phyloP scores from a whole-genome alignment of 2,329 filamentous ascomycete genomes.

The Aspergillus unguis region DNA sequence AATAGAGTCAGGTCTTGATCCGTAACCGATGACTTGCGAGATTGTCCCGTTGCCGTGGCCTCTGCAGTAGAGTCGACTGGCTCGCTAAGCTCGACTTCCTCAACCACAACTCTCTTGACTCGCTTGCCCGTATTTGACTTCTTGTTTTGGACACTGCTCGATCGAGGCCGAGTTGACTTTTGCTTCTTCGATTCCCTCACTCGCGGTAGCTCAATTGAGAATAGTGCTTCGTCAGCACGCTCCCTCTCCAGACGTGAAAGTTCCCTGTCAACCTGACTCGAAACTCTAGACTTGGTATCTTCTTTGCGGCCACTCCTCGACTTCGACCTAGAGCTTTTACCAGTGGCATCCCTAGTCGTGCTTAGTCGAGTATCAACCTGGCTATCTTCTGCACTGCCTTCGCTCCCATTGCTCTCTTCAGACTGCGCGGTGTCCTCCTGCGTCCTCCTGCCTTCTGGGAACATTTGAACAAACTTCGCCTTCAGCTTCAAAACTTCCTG shows the following conservation, averaged over 20 bases:
- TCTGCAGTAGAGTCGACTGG: constrained; percentile 27
- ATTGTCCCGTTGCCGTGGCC: constrained; percentile 26
- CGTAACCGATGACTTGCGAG: constrained; percentile 23
- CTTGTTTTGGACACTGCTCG: constrained; percentile 19
- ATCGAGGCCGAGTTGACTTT: constrained; percentile 20
- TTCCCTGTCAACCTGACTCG: constrained; percentile 36
- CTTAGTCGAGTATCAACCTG: constrained; percentile 32
- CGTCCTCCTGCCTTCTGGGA: constrained; percentile 18
- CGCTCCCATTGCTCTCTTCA: constrained; percentile 24
- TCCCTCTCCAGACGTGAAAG: constrained; percentile 36
- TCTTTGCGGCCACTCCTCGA: constrained; percentile 24
- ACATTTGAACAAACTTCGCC: constrained; percentile 31
- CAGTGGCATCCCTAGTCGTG: constrained; percentile 28
- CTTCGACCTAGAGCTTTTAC: constrained; percentile 28
- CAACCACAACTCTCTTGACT: constrained; percentile 37
- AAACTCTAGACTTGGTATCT: constrained; percentile 31
- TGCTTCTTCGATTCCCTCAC: constrained; percentile 22
- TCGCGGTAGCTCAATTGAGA: constrained; percentile 34
- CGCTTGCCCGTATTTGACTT: constrained; percentile 40
- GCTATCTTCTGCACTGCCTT: constrained; percentile 30
- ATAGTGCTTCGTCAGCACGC: constrained; percentile 38
- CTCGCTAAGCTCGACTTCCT: constrained; percentile 31
- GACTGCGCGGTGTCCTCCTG: constrained; percentile 30
- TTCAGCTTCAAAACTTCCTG: constrained; percentile 41
- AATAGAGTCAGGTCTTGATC: constrained; percentile 51